A percentile compares a stretch with the other conserved stretches of the same genome.
These are phyloP conservation scores for Trapa bicornis DNA, from an alignment of 345 rosid species.

Conservation along the genomic window DNA sequence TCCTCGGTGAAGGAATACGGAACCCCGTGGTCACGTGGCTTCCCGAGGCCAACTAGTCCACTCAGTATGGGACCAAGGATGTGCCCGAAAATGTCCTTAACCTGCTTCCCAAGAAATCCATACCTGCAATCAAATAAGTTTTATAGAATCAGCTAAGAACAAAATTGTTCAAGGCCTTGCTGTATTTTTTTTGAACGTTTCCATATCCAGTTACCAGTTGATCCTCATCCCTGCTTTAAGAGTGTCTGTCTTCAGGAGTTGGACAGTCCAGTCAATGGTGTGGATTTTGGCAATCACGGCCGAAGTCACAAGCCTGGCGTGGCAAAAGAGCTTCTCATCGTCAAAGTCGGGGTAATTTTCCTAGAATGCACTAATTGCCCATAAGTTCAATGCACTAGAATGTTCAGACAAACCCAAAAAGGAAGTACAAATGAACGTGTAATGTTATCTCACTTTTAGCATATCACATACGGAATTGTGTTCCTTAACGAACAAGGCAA, in stretches of 20 bases:
- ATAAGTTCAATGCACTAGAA: neutral
- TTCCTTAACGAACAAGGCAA: slow-evolving; percentile 58
- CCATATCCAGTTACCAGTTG: neutral
- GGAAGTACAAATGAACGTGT: neutral
- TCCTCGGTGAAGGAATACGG: slow-evolving; percentile 67
- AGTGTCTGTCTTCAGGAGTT: slow-evolving; percentile 58
- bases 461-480: slow-evolving; percentile 56
- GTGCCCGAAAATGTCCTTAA: slow-evolving; percentile 51
- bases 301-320: slow-evolving; percentile 61
- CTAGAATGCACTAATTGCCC: neutral
- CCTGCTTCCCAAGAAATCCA: slow-evolving; percentile 56
- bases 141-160: neutral
- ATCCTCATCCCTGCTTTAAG: slow-evolving; percentile 16
- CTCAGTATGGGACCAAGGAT: slow-evolving; percentile 41
- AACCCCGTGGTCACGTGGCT: slow-evolving; percentile 70
- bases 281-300: slow-evolving; percentile 80
- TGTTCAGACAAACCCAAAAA: neutral
- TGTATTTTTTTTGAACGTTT: neutral
- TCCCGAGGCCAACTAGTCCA: slow-evolving; percentile 60
- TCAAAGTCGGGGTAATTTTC: slow-evolving; percentile 23
- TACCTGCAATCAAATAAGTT: slow-evolving; percentile 20
- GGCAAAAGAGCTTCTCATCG: slow-evolving; percentile 51
- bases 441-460: slow-evolving; percentile 36
- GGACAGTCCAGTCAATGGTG: slow-evolving; percentile 78
- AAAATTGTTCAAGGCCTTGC: neutral